A percentile compares a stretch with the other conserved stretches of the same genome.
Conservation (phyloP, 2,329 filamentous ascomycete species). For the Pseudogymnoascus sp. region DNA sequence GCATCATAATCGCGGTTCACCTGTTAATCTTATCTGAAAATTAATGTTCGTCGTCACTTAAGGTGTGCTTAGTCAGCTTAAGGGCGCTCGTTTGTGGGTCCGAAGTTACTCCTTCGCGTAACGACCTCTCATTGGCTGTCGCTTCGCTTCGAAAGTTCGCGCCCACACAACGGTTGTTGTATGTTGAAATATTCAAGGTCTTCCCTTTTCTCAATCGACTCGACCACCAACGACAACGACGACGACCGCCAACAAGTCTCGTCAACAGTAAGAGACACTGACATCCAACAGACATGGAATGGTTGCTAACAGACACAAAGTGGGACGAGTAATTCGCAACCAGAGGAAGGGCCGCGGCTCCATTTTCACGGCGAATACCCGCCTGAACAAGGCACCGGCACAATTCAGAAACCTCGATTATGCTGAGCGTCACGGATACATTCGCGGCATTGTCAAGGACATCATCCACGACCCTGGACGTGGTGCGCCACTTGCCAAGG, state of each 20-base stretch:
- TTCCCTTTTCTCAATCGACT: constrained; percentile 9
- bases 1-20: not conserved
- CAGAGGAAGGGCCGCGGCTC: constrained; percentile 72
- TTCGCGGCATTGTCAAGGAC: constrained; percentile 95
- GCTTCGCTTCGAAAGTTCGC: constrained; percentile 8
- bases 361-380: constrained; percentile 74
- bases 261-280: constrained; percentile 9
- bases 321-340: constrained; percentile 60
- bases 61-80: not conserved
- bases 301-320: constrained; percentile 7
- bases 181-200: constrained; percentile 9
- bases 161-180: constrained; percentile 7
- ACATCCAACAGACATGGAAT: not conserved
- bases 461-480: constrained; percentile 97
- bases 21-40: not conserved
- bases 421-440: constrained; percentile 94
- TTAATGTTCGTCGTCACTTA: constrained; percentile 3
- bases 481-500: constrained; percentile 94
- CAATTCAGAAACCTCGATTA: constrained; percentile 97
- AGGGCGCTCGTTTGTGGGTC: not conserved
- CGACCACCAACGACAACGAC: constrained; percentile 8
- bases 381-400: constrained; percentile 89
- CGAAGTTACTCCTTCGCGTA: not conserved
- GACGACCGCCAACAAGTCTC: constrained; percentile 8
- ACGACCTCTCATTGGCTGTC: not conserved